Conservation (phyloP, 768 basidiomycete species). For the Trametes meyenii region DNA sequence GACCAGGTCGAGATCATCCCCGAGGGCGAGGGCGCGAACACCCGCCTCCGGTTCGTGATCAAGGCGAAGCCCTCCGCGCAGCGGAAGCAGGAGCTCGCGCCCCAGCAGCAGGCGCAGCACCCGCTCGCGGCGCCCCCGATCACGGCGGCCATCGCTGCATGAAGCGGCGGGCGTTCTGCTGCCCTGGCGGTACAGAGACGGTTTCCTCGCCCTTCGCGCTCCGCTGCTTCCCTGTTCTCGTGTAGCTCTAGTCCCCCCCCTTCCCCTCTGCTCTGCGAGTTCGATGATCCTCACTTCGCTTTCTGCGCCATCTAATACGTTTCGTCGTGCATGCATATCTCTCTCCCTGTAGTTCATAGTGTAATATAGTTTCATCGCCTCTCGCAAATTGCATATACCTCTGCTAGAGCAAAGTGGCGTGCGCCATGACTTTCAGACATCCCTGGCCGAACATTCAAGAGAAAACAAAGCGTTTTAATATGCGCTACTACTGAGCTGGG, state of each 20-base stretch:
- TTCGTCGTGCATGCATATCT: constrained; percentile 4
- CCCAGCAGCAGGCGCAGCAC: constrained; percentile 5
- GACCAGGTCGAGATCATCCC: constrained; percentile 47
- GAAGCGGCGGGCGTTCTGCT: not conserved
- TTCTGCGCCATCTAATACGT: not conserved
- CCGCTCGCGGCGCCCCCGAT: constrained; percentile 14
- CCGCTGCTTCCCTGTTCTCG: not conserved
- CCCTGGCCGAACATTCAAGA: too few species aligned
- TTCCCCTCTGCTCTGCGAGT: constrained; percentile 1
- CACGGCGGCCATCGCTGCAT: constrained; percentile 9
- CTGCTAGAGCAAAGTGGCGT: not conserved
- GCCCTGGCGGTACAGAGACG: not conserved
- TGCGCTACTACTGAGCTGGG: too few species aligned
- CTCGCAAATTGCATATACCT: not conserved
- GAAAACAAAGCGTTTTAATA: too few species aligned
- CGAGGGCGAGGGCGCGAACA: constrained; percentile 37
- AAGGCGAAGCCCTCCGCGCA: constrained; percentile 1
- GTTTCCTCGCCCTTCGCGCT: not conserved
- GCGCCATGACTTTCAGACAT: not conserved
- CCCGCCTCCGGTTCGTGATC: constrained; percentile 48
- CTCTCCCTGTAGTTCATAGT: constrained; percentile 7
- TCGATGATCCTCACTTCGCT: not conserved
- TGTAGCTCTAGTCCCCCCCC: constrained; percentile 5
- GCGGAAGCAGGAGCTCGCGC: constrained; percentile 2
- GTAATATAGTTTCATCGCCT: constrained; percentile 10